Percentiles rank a stretch among this genome's conserved stretches.
Conservation (phyloP, 2,329 filamentous ascomycete genomes). For the Aspergillus pseudoglaucus region DNA sequence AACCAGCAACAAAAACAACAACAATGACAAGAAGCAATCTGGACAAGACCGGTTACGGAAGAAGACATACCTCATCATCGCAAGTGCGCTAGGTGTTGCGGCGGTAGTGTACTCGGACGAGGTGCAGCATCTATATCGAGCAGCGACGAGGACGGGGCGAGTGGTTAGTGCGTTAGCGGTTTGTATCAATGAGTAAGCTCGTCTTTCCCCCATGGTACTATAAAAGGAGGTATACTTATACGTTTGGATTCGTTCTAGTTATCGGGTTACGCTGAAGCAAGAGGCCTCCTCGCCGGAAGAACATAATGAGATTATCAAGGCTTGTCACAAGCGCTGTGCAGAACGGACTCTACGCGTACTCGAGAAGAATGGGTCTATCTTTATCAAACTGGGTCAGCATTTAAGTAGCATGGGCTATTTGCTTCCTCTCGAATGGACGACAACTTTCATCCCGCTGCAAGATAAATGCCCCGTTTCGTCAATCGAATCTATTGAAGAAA, state of each 20-base stretch:
- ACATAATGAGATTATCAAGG: slow-evolving; percentile 62
- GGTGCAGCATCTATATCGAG: slow-evolving; percentile 68
- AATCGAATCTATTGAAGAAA: slow-evolving; percentile 73
- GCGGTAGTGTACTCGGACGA: slow-evolving; percentile 55
- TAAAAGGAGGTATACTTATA: slow-evolving; percentile 3
- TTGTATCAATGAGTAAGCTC: slow-evolving; percentile 78
- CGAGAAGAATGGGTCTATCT: slow-evolving; percentile 95
- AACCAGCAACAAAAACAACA: slow-evolving; percentile 2
- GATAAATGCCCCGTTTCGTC: slow-evolving; percentile 93
- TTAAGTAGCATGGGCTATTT: slow-evolving; percentile 94
- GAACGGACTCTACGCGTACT: slow-evolving; percentile 77
- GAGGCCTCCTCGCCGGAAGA: slow-evolving; percentile 57
- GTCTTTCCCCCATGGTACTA: neutral
- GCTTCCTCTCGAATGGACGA: slow-evolving; percentile 84
- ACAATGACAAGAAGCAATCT: slow-evolving; percentile 7
- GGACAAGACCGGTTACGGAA: slow-evolving; percentile 8
- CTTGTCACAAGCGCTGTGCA: slow-evolving; percentile 89
- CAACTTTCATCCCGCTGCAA: slow-evolving; percentile 90
- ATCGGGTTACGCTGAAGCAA: slow-evolving; percentile 75
- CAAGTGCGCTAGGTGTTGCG: slow-evolving; percentile 34
- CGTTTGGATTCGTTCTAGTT: slow-evolving; percentile 49
- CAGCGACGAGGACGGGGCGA: slow-evolving; percentile 68
- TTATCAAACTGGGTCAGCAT: slow-evolving; percentile 96
- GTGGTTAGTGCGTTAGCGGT: slow-evolving; percentile 69
- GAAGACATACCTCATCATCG: slow-evolving; percentile 25